Evolutionary conservation across 208 protist species (phyloP).

Genomic region (Leishmania braziliensis): DNA sequence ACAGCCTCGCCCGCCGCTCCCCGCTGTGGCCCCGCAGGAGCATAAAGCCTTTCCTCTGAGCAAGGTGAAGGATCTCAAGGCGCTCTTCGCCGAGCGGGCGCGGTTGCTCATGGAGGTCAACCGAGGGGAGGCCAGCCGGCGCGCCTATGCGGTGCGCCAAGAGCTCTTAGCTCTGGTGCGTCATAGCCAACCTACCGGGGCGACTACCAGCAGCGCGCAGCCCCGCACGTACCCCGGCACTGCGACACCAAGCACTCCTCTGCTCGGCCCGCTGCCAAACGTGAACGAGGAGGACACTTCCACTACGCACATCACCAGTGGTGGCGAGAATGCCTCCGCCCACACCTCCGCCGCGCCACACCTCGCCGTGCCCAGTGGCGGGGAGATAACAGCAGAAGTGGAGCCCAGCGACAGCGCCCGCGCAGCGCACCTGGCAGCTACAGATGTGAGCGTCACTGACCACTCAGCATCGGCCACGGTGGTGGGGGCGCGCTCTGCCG

Average conservation of each 20-base stretch:
- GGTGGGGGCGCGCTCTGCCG: background rate
- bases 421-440: background rate
- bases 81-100: constrained; percentile 71
- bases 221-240: constrained; percentile 15
- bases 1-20: constrained; percentile 51
- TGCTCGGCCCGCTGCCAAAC: background rate
- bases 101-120: constrained; percentile 58
- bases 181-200: constrained; percentile 9
- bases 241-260: background rate
- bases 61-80: constrained; percentile 57
- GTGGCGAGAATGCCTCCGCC: background rate
- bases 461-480: background rate
- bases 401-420: background rate
- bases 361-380: background rate
- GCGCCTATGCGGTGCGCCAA: constrained; percentile 58
- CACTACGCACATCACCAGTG: background rate
- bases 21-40: constrained; percentile 54
- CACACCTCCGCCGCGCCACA: background rate
- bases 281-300: background rate
- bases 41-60: constrained; percentile 21
- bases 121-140: constrained; percentile 54
- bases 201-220: background rate
- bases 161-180: constrained; percentile 81
- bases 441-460: background rate
- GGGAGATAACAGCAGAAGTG: background rate